Percentiles rank a stretch among this genome's conserved stretches.
Evolutionary conservation across 2,329 filamentous ascomycete genomes (phyloP).

Genomic region (Fragosphaeria purpurea): DNA sequence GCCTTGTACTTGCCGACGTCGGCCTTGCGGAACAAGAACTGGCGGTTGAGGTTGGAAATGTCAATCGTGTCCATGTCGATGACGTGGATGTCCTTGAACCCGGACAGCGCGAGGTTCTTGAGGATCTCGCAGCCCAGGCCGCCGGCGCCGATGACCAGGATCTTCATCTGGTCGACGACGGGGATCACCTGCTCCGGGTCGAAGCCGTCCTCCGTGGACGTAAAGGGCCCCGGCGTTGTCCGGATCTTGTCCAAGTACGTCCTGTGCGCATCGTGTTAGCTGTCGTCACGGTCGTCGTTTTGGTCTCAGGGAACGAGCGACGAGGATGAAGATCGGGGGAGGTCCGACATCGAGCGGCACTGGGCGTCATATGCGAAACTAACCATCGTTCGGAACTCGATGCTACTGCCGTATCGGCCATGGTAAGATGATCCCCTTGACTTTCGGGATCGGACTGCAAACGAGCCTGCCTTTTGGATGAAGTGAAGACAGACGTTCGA

Average conservation of each 20-base stretch:
- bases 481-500: too few species aligned
- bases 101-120: conserved; percentile 89
- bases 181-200: conserved; percentile 42
- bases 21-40: conserved; percentile 85
- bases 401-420: conserved; percentile 5
- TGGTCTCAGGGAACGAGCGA: neutral
- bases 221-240: conserved; percentile 68
- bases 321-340: too few species aligned
- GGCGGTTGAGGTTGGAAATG: conserved; percentile 93
- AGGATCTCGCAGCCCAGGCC: conserved; percentile 93
- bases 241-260: conserved; percentile 76
- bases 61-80: conserved; percentile 99
- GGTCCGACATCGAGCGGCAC: too few species aligned
- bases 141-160: conserved; percentile 75
- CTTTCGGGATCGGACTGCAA: too few species aligned
- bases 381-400: conserved; percentile 7
- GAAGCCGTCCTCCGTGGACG: conserved; percentile 45
- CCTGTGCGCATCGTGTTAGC: conserved; percentile 39
- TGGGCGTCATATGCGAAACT: neutral
- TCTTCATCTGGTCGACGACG: conserved; percentile 58
- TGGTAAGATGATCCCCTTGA: neutral
- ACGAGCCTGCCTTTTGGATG: too few species aligned
- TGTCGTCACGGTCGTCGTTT: neutral
- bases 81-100: conserved; percentile 94
- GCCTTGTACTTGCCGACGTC: conserved; percentile 94